These are phyloP conservation scores for Liriodendron chinense DNA, from an alignment of 164 flowering plant genomes.

Conservation along the genomic window DNA sequence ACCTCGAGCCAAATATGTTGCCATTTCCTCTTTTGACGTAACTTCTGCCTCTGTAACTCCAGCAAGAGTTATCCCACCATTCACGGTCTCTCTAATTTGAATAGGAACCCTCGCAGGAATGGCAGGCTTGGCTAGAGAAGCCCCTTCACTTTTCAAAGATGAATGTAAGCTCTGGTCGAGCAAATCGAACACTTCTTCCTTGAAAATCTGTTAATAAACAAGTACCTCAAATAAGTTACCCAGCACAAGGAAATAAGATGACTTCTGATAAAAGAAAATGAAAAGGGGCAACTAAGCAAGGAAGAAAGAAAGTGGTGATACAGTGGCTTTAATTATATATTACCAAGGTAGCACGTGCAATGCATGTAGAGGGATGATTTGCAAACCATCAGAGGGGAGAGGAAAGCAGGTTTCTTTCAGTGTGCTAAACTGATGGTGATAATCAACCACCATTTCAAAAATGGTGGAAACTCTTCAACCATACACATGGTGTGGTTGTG, in stretches of 20 bases:
- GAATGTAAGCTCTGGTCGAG: constrained; percentile 46
- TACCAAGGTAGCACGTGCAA: too few species aligned
- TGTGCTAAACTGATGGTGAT: too few species aligned
- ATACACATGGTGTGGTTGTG: too few species aligned
- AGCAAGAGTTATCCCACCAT: constrained; percentile 89
- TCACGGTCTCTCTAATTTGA: constrained; percentile 85
- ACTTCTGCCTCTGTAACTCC: constrained; percentile 96
- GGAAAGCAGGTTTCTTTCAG: too few species aligned
- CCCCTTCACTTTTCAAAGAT: constrained; percentile 43
- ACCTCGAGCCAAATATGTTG: constrained; percentile 66
- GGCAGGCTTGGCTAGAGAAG: constrained; percentile 32
- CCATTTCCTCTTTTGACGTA: constrained; percentile 85
- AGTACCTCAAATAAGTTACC: neutral
- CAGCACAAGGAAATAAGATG: neutral
- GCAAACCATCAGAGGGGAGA: too few species aligned
- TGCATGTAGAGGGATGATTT: too few species aligned
- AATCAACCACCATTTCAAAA: too few species aligned
- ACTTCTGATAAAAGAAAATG: too few species aligned
- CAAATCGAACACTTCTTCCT: constrained; percentile 92
- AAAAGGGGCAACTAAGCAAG: too few species aligned
- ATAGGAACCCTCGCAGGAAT: constrained; percentile 74
- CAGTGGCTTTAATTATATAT: too few species aligned
- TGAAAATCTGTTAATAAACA: constrained; percentile 61
- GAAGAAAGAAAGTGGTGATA: too few species aligned
- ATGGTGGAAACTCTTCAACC: too few species aligned